A percentile compares a stretch with the other conserved stretches of the same genome.
Evolutionary conservation across 2,329 filamentous ascomycete species (phyloP).

Genomic region (Aspergillus persii): DNA sequence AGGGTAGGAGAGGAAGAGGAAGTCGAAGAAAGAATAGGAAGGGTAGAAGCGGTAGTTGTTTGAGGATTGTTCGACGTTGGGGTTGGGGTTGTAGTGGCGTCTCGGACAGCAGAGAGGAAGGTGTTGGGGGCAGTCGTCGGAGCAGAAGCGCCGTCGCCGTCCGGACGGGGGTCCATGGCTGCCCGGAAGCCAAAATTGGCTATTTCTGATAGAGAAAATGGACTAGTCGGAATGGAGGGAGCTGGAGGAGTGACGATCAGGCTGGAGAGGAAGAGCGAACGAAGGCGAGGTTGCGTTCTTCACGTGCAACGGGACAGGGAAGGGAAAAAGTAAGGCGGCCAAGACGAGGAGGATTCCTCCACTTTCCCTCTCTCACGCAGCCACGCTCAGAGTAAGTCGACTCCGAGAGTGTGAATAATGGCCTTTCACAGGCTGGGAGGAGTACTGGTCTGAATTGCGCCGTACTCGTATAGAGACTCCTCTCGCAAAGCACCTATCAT

Average conservation of each 20-base stretch:
- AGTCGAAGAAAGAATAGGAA: background rate
- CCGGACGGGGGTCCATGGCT: slow-evolving; percentile 21
- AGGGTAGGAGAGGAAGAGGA: slow-evolving; percentile 9
- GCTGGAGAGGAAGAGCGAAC: background rate
- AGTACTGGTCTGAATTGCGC: too few relatives aligned
- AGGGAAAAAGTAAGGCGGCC: background rate
- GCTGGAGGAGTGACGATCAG: slow-evolving; percentile 1
- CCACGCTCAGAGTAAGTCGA: background rate
- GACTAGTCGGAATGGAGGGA: background rate
- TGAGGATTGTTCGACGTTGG: background rate
- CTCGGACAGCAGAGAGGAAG: slow-evolving; percentile 14
- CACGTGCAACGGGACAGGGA: background rate
- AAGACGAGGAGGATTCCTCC: background rate
- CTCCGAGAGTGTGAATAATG: background rate
- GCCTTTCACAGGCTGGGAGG: background rate
- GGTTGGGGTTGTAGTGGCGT: slow-evolving; percentile 6
- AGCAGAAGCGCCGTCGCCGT: slow-evolving; percentile 16
- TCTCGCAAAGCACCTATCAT: background rate
- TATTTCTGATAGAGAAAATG: background rate
- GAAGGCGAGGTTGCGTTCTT: background rate
- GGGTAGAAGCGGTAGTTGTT: background rate
- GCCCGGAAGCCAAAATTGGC: background rate
- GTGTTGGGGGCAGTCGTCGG: slow-evolving; percentile 11
- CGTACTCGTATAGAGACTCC: too few relatives aligned
- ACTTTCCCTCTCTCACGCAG: background rate